Evolutionary conservation across 2,329 filamentous ascomycete genomes (phyloP).

Genomic region (Calonectria naviculata): DNA sequence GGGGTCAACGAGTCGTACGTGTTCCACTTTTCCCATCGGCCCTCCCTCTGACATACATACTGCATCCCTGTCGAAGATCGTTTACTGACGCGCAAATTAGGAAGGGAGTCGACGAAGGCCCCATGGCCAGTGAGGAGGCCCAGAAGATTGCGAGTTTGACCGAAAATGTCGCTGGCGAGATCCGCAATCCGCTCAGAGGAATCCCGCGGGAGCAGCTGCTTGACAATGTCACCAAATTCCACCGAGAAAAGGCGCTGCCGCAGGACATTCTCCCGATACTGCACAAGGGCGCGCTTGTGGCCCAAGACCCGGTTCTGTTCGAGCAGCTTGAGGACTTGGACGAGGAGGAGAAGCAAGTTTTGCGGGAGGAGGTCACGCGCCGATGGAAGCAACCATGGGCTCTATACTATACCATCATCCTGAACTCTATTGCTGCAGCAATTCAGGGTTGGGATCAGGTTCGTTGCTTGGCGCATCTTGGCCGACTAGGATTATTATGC

Average conservation of each 20-base stretch:
- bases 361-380: slow-evolving; percentile 58
- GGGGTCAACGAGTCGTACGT: background rate
- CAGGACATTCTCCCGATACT: slow-evolving; percentile 55
- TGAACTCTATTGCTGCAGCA: slow-evolving; percentile 65
- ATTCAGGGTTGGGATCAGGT: slow-evolving; percentile 61
- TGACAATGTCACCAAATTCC: slow-evolving; percentile 65
- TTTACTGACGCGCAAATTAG: background rate
- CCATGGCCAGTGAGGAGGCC: background rate
- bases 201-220: slow-evolving; percentile 64
- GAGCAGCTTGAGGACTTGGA: slow-evolving; percentile 58
- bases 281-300: slow-evolving; percentile 43
- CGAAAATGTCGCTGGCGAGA: slow-evolving; percentile 42
- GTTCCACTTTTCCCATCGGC: background rate
- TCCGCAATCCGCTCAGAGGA: slow-evolving; percentile 61
- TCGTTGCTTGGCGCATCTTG: background rate
- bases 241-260: slow-evolving; percentile 56
- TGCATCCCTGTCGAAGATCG: background rate
- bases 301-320: slow-evolving; percentile 55
- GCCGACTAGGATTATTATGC: background rate
- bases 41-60: background rate
- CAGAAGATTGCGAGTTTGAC: slow-evolving; percentile 27
- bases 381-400: slow-evolving; percentile 61
- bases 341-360: slow-evolving; percentile 52
- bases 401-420: slow-evolving; percentile 61
- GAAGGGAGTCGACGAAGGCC: slow-evolving; percentile 3